These are phyloP conservation scores for Barnettozyma sp. DNA, from an alignment of 805 yeast species.

Conservation along the genomic window DNA sequence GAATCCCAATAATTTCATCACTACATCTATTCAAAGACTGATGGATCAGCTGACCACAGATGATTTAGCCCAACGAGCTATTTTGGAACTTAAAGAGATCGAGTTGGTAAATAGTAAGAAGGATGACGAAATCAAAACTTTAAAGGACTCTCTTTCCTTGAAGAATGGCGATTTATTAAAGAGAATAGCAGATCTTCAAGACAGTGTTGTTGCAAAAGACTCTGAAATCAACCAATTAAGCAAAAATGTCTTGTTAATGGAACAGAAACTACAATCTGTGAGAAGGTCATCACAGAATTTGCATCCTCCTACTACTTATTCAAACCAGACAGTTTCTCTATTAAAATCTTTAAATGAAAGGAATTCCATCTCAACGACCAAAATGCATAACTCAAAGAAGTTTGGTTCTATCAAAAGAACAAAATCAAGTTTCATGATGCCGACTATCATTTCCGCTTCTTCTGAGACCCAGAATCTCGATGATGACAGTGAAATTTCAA, in stretches of 20 bases:
- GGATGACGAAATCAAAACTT: slow-evolving; percentile 13
- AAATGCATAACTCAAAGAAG: not conserved
- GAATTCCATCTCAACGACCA: not conserved
- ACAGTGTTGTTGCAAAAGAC: slow-evolving; percentile 59
- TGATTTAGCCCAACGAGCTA: slow-evolving; percentile 65
- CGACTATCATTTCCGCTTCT: too few species aligned
- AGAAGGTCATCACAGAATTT: not conserved
- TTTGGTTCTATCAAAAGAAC: slow-evolving; percentile 3
- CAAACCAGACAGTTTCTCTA: slow-evolving; percentile 5
- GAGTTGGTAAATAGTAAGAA: slow-evolving; percentile 37
- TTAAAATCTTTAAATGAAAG: slow-evolving; percentile 6
- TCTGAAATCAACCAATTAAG: slow-evolving; percentile 46
- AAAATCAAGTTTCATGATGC: slow-evolving; percentile 5
- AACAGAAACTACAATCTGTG: slow-evolving; percentile 21
- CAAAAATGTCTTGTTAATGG: slow-evolving; percentile 53
- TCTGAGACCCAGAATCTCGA: too few species aligned
- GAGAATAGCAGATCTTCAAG: slow-evolving; percentile 46
- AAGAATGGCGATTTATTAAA: slow-evolving; percentile 28
- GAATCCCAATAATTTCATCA: slow-evolving; percentile 42
- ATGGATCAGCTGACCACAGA: slow-evolving; percentile 63
- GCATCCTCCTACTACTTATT: not conserved
- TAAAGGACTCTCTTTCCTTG: slow-evolving; percentile 12
- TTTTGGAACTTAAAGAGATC: slow-evolving; percentile 40
- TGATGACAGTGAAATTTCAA: too few species aligned
- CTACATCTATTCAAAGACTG: slow-evolving; percentile 58